These are phyloP conservation scores for Auriscalpium vulgare DNA, from an alignment of 768 basidiomycete genomes.

Conservation along the genomic window DNA sequence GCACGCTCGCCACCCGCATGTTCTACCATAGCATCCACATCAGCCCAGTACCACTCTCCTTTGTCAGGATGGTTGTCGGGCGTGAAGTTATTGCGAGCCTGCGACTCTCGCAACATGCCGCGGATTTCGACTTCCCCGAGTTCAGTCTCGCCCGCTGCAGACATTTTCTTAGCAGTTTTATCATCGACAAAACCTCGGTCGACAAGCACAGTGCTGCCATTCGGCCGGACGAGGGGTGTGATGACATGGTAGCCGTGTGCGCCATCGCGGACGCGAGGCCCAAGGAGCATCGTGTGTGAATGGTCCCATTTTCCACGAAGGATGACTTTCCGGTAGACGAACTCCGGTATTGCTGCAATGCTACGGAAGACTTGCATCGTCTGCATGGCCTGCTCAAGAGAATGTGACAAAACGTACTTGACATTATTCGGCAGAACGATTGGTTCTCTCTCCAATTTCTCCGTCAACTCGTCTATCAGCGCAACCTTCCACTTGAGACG, in stretches of 20 bases:
- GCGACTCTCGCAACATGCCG: conserved; percentile 82
- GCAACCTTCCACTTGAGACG: conserved; percentile 92
- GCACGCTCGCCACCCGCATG: conserved; percentile 64
- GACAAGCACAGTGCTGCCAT: conserved; percentile 81
- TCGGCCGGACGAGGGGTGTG: conserved; percentile 73
- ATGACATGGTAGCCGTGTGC: conserved; percentile 81
- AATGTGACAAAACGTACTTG: conserved; percentile 48
- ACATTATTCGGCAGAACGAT: conserved; percentile 74
- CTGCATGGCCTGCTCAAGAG: background rate
- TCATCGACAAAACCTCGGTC: conserved; percentile 84
- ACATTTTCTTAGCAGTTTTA: conserved; percentile 37
- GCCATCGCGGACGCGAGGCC: conserved; percentile 86
- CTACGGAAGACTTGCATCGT: conserved; percentile 28
- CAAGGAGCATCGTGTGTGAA: conserved; percentile 68
- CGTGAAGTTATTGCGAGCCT: conserved; percentile 70
- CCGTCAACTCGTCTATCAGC: conserved; percentile 88
- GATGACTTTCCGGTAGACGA: conserved; percentile 79
- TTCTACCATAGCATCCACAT: conserved; percentile 73
- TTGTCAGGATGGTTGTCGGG: conserved; percentile 78
- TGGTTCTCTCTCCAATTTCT: conserved; percentile 76
- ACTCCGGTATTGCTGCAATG: conserved; percentile 76
- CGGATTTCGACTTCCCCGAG: conserved; percentile 59
- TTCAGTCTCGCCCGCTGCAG: conserved; percentile 23
- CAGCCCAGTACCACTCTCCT: conserved; percentile 90
- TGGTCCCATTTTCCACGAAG: conserved; percentile 76